Percentiles rank a stretch among this genome's conserved stretches.
phyloP scores from a whole-genome alignment of 495 filamentous ascomycete species.

The Hypoxylon trugodes region DNA sequence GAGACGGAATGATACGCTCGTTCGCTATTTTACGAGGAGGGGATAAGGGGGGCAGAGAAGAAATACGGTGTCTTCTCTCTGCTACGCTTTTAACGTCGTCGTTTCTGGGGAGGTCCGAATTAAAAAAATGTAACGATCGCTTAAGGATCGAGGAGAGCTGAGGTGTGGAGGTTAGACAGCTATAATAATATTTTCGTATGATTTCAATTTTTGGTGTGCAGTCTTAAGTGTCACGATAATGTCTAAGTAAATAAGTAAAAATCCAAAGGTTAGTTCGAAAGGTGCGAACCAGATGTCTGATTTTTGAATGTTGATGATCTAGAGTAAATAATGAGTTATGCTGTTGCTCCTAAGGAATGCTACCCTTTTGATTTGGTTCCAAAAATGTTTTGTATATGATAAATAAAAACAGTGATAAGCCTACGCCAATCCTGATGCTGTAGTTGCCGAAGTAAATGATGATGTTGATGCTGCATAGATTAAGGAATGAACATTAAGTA shows the following conservation, averaged over 20 bases:
- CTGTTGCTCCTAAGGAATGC: conserved; percentile 21
- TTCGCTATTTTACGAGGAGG: conserved; percentile 9
- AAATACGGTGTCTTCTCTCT: background rate
- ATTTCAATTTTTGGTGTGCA: no score
- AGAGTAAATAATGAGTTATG: background rate
- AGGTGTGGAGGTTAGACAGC: conserved; percentile 11
- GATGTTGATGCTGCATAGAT: background rate
- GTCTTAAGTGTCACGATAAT: no score
- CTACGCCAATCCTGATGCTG: conserved; percentile 15
- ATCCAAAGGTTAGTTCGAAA: no score
- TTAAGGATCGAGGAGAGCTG: conserved; percentile 3
- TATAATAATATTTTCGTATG: conserved; percentile 33
- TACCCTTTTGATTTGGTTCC: conserved; percentile 9
- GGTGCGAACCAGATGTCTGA: conserved; percentile 1
- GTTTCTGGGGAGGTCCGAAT: conserved; percentile 25
- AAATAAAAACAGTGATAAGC: conserved; percentile 9
- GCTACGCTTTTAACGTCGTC: conserved; percentile 23
- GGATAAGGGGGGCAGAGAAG: background rate
- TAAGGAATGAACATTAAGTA: conserved; percentile 40
- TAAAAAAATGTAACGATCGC: conserved; percentile 3
- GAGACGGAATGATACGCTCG: conserved; percentile 11
- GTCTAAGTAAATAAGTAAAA: no score
- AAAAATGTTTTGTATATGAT: no score
- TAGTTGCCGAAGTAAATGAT: background rate
- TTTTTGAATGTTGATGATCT: background rate